Conservation (phyloP, 2,329 filamentous ascomycete species). For the Dactylonectria macrodidyma region DNA sequence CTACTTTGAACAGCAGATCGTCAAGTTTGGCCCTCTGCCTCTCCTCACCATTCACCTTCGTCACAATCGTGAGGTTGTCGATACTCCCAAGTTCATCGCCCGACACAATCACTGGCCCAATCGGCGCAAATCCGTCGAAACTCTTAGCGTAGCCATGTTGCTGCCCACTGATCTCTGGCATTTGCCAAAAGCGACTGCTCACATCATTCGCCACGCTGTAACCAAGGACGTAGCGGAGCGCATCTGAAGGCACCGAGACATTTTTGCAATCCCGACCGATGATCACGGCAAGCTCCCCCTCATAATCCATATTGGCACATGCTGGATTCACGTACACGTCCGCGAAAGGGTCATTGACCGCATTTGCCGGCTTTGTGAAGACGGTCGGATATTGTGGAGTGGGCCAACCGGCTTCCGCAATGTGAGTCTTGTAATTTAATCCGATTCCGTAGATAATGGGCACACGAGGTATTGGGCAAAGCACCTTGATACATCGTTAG, state of each 20-base stretch:
- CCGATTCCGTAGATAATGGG: slow-evolving; percentile 22
- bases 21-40: slow-evolving; percentile 4
- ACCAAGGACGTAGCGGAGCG: not conserved
- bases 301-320: slow-evolving; percentile 20
- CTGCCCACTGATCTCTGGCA: slow-evolving; percentile 16
- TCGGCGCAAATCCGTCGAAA: slow-evolving; percentile 19
- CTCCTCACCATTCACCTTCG: slow-evolving; percentile 13
- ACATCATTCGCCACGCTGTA: slow-evolving; percentile 19
- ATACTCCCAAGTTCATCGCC: not conserved
- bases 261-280: slow-evolving; percentile 20
- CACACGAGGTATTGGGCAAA: slow-evolving; percentile 1
- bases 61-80: not conserved
- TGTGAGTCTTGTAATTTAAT: slow-evolving; percentile 19
- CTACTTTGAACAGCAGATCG: slow-evolving; percentile 9
- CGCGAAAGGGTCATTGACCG: slow-evolving; percentile 7
- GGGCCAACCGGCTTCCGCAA: slow-evolving; percentile 15
- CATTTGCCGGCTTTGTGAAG: slow-evolving; percentile 20
- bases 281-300: slow-evolving; percentile 16
- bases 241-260: not conserved
- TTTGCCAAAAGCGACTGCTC: slow-evolving; percentile 20
- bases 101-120: slow-evolving; percentile 17
- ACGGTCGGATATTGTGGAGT: slow-evolving; percentile 13
- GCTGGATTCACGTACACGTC: not conserved
- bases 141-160: slow-evolving; percentile 26
- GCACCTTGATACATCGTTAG: slow-evolving; percentile 3